Percentiles rank a stretch among this genome's conserved stretches.
These are phyloP conservation scores for Eucalyptus curtisii DNA, from an alignment of 345 rosid species.

Conservation along the genomic window DNA sequence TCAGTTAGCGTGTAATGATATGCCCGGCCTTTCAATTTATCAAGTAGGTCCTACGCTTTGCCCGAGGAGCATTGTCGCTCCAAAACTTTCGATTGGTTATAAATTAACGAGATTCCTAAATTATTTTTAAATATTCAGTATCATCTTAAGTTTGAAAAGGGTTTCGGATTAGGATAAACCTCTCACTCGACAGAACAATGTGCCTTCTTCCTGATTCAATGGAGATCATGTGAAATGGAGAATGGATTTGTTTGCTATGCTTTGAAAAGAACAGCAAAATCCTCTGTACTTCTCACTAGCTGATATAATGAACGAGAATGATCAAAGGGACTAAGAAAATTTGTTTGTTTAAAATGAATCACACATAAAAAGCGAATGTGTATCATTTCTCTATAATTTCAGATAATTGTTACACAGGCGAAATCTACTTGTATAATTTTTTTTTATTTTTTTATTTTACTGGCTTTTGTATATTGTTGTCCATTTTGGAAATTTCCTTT, in stretches of 20 bases:
- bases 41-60: background rate
- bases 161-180: background rate
- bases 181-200: background rate
- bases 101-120: background rate
- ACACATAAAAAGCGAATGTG: background rate
- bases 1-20: no score
- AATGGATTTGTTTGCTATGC: background rate
- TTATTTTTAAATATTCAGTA: background rate
- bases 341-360: background rate
- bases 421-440: background rate
- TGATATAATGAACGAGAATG: background rate
- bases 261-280: no score
- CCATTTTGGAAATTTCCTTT: background rate
- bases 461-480: background rate
- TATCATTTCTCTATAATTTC: background rate
- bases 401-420: background rate
- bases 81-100: background rate
- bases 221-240: background rate
- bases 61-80: background rate
- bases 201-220: background rate
- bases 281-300: background rate
- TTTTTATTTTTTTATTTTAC: background rate
- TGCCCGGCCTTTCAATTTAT: background rate
- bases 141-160: background rate
- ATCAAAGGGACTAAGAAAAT: background rate